These are phyloP conservation scores for Camellia japonica DNA, from an alignment of 148 eudicot species.

Conservation along the genomic window DNA sequence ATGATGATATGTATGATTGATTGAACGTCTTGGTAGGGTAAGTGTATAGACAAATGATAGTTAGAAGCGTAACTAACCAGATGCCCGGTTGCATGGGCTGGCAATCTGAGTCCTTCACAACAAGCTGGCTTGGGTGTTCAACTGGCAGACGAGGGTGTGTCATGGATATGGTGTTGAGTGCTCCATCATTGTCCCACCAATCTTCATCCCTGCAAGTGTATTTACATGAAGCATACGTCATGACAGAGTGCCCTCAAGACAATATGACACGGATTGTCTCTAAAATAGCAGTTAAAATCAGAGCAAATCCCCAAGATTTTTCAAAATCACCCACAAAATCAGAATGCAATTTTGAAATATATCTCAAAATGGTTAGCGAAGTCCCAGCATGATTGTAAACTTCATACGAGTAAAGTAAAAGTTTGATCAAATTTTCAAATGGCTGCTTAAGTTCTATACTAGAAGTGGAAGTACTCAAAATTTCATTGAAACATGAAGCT, in stretches of 20 bases:
- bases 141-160: slow-evolving; percentile 83
- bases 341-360: no score
- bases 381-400: neutral
- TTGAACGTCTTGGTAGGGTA: neutral
- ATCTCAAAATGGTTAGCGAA: neutral
- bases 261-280: neutral
- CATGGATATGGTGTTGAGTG: slow-evolving; percentile 91
- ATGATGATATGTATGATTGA: no score
- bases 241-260: neutral
- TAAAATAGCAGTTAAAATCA: neutral
- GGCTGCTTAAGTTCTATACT: neutral
- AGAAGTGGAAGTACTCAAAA: neutral
- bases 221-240: slow-evolving; percentile 1
- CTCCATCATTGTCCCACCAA: slow-evolving; percentile 99
- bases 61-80: slow-evolving; percentile 46
- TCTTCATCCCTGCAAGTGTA: slow-evolving; percentile 75
- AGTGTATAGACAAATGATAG: neutral
- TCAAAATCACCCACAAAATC: neutral
- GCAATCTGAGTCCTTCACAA: slow-evolving; percentile 74
- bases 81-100: slow-evolving; percentile 82
- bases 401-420: neutral
- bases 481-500: slow-evolving; percentile 4
- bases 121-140: slow-evolving; percentile 66
- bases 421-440: neutral
- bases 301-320: neutral